Evolutionary conservation across 805 yeast species (phyloP).

Genomic region (Zygoascus ofunaensis): DNA sequence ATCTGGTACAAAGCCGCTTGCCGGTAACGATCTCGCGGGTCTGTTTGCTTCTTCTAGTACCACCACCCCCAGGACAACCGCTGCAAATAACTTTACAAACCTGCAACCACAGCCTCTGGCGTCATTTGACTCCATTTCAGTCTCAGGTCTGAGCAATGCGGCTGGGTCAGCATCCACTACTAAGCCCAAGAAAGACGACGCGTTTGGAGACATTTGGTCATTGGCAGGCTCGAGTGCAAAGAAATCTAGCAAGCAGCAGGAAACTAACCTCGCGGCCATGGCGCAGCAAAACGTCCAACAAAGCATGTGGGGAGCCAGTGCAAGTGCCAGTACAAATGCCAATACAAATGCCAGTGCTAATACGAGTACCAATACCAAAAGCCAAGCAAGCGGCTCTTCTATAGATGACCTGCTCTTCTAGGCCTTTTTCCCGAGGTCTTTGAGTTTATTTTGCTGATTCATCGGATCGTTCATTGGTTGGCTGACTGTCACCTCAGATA

Average conservation of each 20-base stretch:
- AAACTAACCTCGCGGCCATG: conserved; percentile 16
- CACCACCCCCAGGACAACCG: conserved; percentile 9
- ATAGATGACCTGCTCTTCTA: conserved; percentile 9
- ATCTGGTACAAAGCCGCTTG: conserved; percentile 2
- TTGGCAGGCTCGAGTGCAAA: conserved; percentile 21
- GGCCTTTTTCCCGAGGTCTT: no score
- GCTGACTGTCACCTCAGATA: no score
- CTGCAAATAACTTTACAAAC: no score
- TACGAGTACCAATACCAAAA: conserved; percentile 1
- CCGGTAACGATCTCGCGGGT: conserved; percentile 15
- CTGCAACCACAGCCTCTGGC: conserved; percentile 12
- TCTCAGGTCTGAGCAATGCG: background rate
- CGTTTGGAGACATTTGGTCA: conserved; percentile 34
- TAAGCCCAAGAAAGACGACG: conserved; percentile 25
- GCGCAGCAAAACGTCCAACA: conserved; percentile 25
- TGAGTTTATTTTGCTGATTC: no score
- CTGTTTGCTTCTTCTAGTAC: conserved; percentile 17
- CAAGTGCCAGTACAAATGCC: conserved; percentile 1
- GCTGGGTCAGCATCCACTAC: conserved; percentile 2
- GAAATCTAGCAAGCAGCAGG: background rate
- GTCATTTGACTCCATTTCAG: conserved; percentile 10
- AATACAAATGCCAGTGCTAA: background rate
- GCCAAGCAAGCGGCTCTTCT: no score
- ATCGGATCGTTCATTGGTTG: no score
- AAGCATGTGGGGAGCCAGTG: conserved; percentile 21